These are phyloP conservation scores for Pseudogymnoascus sp. DNA, from an alignment of 2,329 filamentous ascomycete species.

Conservation along the genomic window DNA sequence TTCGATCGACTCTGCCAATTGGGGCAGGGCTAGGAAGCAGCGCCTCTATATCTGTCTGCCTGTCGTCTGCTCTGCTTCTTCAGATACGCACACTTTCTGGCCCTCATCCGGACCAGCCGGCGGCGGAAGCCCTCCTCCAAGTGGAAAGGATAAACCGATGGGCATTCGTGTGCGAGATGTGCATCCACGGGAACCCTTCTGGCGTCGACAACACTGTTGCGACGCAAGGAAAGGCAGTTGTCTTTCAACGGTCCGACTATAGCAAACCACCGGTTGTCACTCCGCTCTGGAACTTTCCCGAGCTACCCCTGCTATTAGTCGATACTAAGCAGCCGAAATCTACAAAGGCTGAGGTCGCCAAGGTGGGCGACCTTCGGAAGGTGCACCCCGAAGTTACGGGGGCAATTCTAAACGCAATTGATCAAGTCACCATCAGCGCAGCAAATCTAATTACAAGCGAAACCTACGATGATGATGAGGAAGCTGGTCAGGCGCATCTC, in stretches of 20 bases:
- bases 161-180: conserved; percentile 96
- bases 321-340: conserved; percentile 85
- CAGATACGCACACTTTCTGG: conserved; percentile 84
- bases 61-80: conserved; percentile 74
- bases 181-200: conserved; percentile 93
- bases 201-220: conserved; percentile 96
- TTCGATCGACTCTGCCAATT: conserved; percentile 90
- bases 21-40: conserved; percentile 87
- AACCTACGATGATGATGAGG: conserved; percentile 59
- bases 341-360: conserved; percentile 76
- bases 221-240: conserved; percentile 85
- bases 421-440: conserved; percentile 57
- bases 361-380: conserved; percentile 67
- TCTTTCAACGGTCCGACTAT: conserved; percentile 79
- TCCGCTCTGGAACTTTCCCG: conserved; percentile 79
- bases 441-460: conserved; percentile 49
- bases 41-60: conserved; percentile 86
- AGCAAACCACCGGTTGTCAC: conserved; percentile 67
- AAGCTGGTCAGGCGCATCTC: conserved; percentile 60
- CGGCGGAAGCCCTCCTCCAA: conserved; percentile 80
- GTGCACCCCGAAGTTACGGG: conserved; percentile 71
- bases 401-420: conserved; percentile 77
- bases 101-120: conserved; percentile 84
- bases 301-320: conserved; percentile 81
- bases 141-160: conserved; percentile 94